phyloP scores from a whole-genome alignment of 1,284 basidiomycete species.

The Moesziomyces sp. region DNA sequence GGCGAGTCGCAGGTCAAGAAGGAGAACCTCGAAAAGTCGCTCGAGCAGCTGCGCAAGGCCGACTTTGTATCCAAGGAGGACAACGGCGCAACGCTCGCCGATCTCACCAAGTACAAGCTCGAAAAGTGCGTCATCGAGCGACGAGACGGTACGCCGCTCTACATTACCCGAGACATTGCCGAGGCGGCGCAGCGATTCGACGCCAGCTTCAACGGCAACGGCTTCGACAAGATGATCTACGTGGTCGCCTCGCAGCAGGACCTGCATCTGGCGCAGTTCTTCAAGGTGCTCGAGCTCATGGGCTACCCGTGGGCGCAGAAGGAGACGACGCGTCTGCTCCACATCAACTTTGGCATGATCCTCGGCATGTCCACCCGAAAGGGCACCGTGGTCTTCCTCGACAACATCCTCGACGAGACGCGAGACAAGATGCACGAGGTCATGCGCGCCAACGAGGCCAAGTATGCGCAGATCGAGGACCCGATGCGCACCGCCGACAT shows the following conservation, averaged over 20 bases:
- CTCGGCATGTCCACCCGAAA: constrained; percentile 97
- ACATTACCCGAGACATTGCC: constrained; percentile 97
- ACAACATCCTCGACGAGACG: constrained; percentile 92
- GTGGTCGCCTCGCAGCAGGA: constrained; percentile 95
- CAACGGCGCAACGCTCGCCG: constrained; percentile 64
- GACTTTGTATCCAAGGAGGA: constrained; percentile 55
- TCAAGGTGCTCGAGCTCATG: constrained; percentile 94
- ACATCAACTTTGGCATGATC: constrained; percentile 92
- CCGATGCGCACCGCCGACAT: constrained; percentile 84
- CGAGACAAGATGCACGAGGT: constrained; percentile 93
- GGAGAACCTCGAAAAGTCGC: constrained; percentile 76
- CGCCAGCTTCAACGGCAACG: constrained; percentile 48
- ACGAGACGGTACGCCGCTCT: constrained; percentile 96
- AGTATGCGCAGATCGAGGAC: constrained; percentile 89
- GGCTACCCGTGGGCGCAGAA: constrained; percentile 81
- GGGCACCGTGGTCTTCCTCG: constrained; percentile 95
- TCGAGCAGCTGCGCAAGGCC: constrained; percentile 45
- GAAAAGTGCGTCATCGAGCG: constrained; percentile 92
- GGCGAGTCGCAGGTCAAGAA: constrained; percentile 90
- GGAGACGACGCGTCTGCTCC: constrained; percentile 75
- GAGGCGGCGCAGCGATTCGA: constrained; percentile 92
- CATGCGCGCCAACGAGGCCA: constrained; percentile 93
- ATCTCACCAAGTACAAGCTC: constrained; percentile 70
- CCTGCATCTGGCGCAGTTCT: constrained; percentile 90
- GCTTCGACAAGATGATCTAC: constrained; percentile 97